Conservation (phyloP, 345 rosid genomes). For the Pistacia vera region DNA sequence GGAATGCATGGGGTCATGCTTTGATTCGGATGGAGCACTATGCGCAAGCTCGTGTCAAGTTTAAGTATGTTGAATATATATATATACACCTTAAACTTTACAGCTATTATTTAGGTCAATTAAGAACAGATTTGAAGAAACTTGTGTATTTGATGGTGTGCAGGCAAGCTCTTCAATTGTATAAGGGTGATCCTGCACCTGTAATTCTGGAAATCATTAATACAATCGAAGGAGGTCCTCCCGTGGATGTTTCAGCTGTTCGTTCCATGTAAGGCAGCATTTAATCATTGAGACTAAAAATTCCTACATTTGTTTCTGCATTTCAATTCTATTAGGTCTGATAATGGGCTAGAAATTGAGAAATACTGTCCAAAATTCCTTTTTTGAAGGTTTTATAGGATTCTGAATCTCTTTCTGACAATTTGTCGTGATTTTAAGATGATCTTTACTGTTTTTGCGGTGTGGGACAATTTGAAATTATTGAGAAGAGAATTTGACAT, state of each 20-base stretch:
- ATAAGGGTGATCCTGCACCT: constrained; percentile 75
- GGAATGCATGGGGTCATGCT: constrained; percentile 99
- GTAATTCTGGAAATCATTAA: constrained; percentile 79
- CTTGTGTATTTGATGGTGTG: constrained; percentile 29
- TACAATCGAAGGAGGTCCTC: constrained; percentile 96
- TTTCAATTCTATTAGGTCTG: neutral
- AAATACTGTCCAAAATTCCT: neutral
- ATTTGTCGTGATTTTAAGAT: neutral
- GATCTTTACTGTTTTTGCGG: neutral
- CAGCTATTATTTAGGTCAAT: neutral
- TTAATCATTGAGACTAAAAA: neutral
- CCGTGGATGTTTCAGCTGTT: constrained; percentile 87
- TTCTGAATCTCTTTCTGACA: neutral
- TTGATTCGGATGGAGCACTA: constrained; percentile 91
- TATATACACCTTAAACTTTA: neutral
- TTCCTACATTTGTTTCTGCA: neutral
- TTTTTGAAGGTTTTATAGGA: constrained; percentile 4
- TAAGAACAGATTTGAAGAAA: neutral
- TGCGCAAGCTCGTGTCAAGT: constrained; percentile 90
- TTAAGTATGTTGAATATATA: constrained; percentile 63
- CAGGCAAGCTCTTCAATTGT: constrained; percentile 94
- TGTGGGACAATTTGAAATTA: neutral
- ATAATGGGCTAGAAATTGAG: constrained; percentile 15
- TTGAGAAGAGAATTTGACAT: neutral
- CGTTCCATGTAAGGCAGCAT: constrained; percentile 79